Percentiles rank a stretch among this genome's conserved stretches.
Evolutionary conservation across 257 asterid genomes (phyloP).

Genomic region (Solanum bukasovii): DNA sequence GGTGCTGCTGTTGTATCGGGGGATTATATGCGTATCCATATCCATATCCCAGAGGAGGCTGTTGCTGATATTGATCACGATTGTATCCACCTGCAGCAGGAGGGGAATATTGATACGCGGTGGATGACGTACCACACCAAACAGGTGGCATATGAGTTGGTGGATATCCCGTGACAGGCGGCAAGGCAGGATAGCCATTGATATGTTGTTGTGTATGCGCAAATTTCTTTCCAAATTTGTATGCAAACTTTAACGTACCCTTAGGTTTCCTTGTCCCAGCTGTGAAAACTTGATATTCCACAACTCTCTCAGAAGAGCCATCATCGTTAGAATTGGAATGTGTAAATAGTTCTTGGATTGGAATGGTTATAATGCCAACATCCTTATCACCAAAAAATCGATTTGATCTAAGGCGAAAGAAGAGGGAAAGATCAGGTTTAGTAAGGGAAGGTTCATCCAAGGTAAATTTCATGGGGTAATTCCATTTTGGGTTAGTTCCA

Average conservation of each 20-base stretch:
- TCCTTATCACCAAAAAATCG: not conserved
- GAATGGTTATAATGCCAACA: not conserved
- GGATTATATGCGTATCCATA: not conserved
- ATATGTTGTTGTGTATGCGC: not conserved
- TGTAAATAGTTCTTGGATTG: not conserved
- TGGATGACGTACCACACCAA: not conserved
- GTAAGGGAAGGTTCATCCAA: not conserved
- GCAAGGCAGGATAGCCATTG: not conserved
- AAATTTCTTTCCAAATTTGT: conserved; percentile 3
- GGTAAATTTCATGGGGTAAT: conserved; percentile 34
- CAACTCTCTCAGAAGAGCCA: not conserved
- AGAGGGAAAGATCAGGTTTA: not conserved
- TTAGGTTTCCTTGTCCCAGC: not conserved
- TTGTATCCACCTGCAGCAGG: not conserved
- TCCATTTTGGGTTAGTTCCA: conserved; percentile 47
- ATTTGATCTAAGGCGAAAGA: not conserved
- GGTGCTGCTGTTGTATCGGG: not conserved
- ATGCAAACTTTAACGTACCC: not conserved
- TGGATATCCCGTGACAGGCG: not conserved
- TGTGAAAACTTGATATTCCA: not conserved
- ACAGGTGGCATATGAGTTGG: not conserved
- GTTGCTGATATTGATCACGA: not conserved
- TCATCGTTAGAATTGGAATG: not conserved
- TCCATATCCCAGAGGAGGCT: not conserved
- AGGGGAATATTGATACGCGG: not conserved